Evolutionary conservation across 306 rosid species (phyloP).

Genomic region (Vigna radiata): DNA sequence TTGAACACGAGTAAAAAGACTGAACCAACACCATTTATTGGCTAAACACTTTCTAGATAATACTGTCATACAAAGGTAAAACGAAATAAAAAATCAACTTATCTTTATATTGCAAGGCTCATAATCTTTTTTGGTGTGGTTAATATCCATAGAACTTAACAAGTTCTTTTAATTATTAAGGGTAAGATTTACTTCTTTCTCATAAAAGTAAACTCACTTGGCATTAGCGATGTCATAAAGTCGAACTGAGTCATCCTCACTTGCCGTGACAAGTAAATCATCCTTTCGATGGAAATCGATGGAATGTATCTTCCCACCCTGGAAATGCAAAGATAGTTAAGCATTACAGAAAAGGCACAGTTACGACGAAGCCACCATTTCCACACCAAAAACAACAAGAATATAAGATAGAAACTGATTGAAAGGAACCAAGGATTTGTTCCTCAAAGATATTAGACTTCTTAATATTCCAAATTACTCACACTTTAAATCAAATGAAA

Average conservation of each 20-base stretch:
- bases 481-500: not conserved
- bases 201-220: slow-evolving; percentile 62
- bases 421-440: not conserved
- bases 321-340: slow-evolving; percentile 28
- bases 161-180: no score
- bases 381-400: slow-evolving; percentile 25
- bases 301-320: slow-evolving; percentile 89
- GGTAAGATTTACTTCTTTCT: not conserved
- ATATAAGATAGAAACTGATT: not conserved
- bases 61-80: not conserved
- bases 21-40: not conserved
- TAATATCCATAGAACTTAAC: no score
- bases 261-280: slow-evolving; percentile 83
- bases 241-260: slow-evolving; percentile 94
- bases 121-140: no score
- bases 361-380: slow-evolving; percentile 8
- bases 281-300: slow-evolving; percentile 93
- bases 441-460: not conserved
- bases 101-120: no score
- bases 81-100: no score
- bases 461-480: not conserved
- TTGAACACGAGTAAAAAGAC: not conserved
- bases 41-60: not conserved
- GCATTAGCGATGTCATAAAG: slow-evolving; percentile 91
- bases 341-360: slow-evolving; percentile 10